These are phyloP conservation scores for Kickxella alabastrina DNA, from an alignment of 192 early-diverging fungal species.

Conservation along the genomic window DNA sequence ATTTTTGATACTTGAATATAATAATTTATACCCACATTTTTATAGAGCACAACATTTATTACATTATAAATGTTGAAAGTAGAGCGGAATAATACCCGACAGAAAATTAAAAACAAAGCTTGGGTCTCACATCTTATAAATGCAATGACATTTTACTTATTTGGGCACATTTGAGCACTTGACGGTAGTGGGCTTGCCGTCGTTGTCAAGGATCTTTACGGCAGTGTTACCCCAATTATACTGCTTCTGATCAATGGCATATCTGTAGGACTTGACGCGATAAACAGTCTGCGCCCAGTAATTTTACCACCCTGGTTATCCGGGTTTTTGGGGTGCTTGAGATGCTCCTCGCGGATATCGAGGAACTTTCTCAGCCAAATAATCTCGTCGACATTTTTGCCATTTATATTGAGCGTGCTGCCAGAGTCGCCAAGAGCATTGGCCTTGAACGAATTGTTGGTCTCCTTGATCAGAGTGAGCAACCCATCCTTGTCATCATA, in stretches of 20 bases:
- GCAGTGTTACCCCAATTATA: conserved; percentile 23
- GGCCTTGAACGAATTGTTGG: conserved; percentile 16
- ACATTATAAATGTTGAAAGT: no score
- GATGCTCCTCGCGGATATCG: conserved; percentile 26
- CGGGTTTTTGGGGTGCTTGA: conserved; percentile 38
- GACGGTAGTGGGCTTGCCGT: conserved; percentile 28
- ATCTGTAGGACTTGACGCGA: conserved; percentile 50
- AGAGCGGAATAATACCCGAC: no score
- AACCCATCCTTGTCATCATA: conserved; percentile 40
- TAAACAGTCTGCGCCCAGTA: conserved; percentile 45
- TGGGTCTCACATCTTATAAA: no score
- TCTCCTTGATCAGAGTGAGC: conserved; percentile 20
- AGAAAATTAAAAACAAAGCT: no score
- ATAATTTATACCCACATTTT: no score
- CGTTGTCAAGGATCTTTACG: conserved; percentile 49
- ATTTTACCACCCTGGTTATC: conserved; percentile 25
- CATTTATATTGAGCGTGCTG: conserved; percentile 35
- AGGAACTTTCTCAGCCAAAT: conserved; percentile 49
- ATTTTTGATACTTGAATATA: no score
- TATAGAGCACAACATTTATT: no score
- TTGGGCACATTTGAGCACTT: no score
- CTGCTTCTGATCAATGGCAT: conserved; percentile 22
- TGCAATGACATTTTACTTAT: no score
- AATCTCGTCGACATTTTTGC: conserved; percentile 35
- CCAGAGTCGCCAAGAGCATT: conserved; percentile 16